Percentiles rank a stretch among this genome's conserved stretches.
Evolutionary conservation across 768 basidiomycete species (phyloP).

Genomic region (Hypholoma fasciculare): DNA sequence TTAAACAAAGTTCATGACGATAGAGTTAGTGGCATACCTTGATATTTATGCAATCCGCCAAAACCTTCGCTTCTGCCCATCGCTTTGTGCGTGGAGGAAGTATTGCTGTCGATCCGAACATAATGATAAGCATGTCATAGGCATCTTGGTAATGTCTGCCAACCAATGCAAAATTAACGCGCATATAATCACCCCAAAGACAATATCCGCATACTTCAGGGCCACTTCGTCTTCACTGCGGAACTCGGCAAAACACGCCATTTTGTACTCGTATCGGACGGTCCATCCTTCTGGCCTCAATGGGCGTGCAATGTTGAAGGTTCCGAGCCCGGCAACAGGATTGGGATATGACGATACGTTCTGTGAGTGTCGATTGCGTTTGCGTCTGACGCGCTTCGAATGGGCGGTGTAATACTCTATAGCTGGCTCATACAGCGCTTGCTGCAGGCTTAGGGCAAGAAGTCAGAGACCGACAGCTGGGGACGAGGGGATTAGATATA

Average conservation of each 20-base stretch:
- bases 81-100: conserved; percentile 92
- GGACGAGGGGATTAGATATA: background rate
- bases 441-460: conserved; percentile 62
- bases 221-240: conserved; percentile 91
- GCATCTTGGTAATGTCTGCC: conserved; percentile 92
- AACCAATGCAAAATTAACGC: conserved; percentile 5
- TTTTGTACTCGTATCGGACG: conserved; percentile 96
- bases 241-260: conserved; percentile 96
- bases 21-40: conserved; percentile 50
- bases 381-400: conserved; percentile 88
- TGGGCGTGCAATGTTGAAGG: conserved; percentile 48
- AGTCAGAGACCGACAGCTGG: conserved; percentile 1
- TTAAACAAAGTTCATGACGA: background rate
- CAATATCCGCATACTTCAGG: conserved; percentile 59
- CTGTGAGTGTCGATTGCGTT: conserved; percentile 82
- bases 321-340: conserved; percentile 46
- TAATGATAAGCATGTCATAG: conserved; percentile 77
- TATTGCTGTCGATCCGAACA: conserved; percentile 87
- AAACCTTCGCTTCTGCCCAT: conserved; percentile 98
- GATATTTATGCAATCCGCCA: conserved; percentile 90
- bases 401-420: conserved; percentile 93
- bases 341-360: conserved; percentile 48
- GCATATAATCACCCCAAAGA: background rate
- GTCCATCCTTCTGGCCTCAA: conserved; percentile 91
- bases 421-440: conserved; percentile 86